Base-by-base conservation (phyloP, 208 protist genomes). In the Crithidia mellificae region DNA sequence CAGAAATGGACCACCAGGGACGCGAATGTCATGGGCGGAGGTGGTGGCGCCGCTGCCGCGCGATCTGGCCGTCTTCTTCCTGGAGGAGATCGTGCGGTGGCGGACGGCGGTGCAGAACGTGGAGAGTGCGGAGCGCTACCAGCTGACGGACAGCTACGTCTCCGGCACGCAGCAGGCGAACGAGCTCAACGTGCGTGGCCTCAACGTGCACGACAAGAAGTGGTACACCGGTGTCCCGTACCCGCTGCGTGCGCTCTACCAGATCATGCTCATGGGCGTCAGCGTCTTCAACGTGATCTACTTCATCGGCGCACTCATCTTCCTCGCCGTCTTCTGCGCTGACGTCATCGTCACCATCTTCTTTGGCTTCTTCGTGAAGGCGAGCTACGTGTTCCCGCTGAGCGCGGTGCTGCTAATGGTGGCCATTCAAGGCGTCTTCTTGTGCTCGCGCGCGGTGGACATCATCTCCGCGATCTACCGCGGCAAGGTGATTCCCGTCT, bases 51-150 rank as follows among this genome's bases (percentile, higher is more conserved):
- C 65, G n/a, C 62, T 91, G 49, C 79, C 81, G 14, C 39, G 20
- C 14, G 36, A 53, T 38, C 29, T 88, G 6, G 66, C 69, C 1
- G 34, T 88, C 9, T 88, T 88, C 58, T 91, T 91, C 53, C 53
- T 91, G 4, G 81, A 88, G 0, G 82, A 91, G 73, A 55, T 91
- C 27, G 70, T 86, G 32, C 74, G 77, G 4, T 91, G 85, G 80
- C 74, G 85, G 22, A 69, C 63, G 39, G 59, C 39, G 9, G 64
- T 88, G 1, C 69, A 78, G 57, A 67, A 66, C 6, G 39, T 63
- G 9, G 81, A 91, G 55, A 58, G 34, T 6, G 53, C 41, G 3
- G 81, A 70, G 69, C 70, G 81, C 6, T 91, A 85, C 62, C 62
- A 52, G 27, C 41, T 87, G 32, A 25, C 80, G 4, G 80, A 79